phyloP scores from a whole-genome alignment of 257 asterid genomes.

The Lycium ferocissimum region DNA sequence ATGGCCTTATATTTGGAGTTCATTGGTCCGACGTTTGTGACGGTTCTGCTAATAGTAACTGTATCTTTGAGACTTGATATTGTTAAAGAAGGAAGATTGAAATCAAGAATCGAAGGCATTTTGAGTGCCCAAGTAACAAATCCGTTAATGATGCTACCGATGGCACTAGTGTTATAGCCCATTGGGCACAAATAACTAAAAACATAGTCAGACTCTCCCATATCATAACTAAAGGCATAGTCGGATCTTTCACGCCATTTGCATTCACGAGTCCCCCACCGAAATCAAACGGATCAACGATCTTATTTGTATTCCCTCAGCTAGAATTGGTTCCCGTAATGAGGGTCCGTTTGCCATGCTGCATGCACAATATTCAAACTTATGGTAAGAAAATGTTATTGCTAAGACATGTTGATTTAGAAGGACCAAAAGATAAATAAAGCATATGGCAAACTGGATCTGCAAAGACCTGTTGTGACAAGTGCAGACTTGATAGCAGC shows the following conservation, averaged over 20 bases:
- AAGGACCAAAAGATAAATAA: too few species aligned
- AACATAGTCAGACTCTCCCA: conserved; percentile 40
- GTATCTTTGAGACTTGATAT: conserved; percentile 45
- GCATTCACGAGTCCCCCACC: conserved; percentile 47
- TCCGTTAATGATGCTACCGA: conserved; percentile 40
- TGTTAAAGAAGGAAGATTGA: conserved; percentile 56
- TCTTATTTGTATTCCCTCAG: conserved; percentile 30
- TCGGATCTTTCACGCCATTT: conserved; percentile 36
- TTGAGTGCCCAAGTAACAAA: conserved; percentile 38
- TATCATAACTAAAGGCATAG: background rate
- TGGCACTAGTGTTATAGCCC: conserved; percentile 35
- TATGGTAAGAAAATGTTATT: too few species aligned
- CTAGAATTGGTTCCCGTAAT: background rate
- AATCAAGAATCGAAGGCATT: conserved; percentile 41
- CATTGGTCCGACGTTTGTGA: conserved; percentile 53
- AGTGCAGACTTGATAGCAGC: too few species aligned
- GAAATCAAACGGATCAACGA: conserved; percentile 44
- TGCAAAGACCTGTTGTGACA: too few species aligned
- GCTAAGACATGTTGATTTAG: too few species aligned
- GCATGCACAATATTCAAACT: too few species aligned
- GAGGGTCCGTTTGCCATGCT: too few species aligned
- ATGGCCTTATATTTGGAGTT: conserved; percentile 44
- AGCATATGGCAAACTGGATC: too few species aligned
- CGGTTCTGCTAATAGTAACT: conserved; percentile 41
- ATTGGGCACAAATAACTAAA: conserved; percentile 44